A percentile compares a stretch with the other conserved stretches of the same genome.
Evolutionary conservation across 495 filamentous ascomycete species (phyloP).

Genomic region (Penicillium chermesinum): DNA sequence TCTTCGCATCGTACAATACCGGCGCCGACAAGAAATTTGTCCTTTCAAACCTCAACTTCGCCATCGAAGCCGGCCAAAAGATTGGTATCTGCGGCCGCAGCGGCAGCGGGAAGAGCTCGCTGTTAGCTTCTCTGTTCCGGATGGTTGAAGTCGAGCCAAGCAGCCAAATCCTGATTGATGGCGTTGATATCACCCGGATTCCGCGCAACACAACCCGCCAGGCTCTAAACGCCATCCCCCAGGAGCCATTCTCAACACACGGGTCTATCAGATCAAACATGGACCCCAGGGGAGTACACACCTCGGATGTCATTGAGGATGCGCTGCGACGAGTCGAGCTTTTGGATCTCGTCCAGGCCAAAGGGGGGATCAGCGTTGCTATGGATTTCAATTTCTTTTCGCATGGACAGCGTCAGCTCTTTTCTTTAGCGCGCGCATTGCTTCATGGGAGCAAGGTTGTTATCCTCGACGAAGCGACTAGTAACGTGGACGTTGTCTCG

Average conservation of each 20-base stretch:
- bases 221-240: constrained; percentile 28
- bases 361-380: constrained; percentile 19
- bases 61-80: constrained; percentile 1
- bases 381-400: constrained; percentile 14
- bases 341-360: constrained; percentile 10
- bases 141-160: constrained; percentile 19
- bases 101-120: constrained; percentile 31
- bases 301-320: constrained; percentile 12
- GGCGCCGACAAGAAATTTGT: not conserved
- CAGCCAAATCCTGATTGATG: constrained; percentile 14
- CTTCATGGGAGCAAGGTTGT: constrained; percentile 15
- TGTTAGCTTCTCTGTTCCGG: constrained; percentile 25
- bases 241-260: constrained; percentile 29
- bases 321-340: constrained; percentile 21
- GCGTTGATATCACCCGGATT: constrained; percentile 8
- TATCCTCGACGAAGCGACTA: constrained; percentile 3
- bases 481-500: constrained; percentile 5
- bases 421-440: constrained; percentile 25
- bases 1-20: constrained; percentile 4
- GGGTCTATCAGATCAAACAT: constrained; percentile 31
- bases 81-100: constrained; percentile 21
- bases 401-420: constrained; percentile 42
- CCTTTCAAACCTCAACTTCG: constrained; percentile 1
- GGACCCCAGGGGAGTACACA: constrained; percentile 19
- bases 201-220: constrained; percentile 13